Evolutionary conservation across 1,284 basidiomycete genomes (phyloP).

Genomic region (Ustilago tritici): DNA sequence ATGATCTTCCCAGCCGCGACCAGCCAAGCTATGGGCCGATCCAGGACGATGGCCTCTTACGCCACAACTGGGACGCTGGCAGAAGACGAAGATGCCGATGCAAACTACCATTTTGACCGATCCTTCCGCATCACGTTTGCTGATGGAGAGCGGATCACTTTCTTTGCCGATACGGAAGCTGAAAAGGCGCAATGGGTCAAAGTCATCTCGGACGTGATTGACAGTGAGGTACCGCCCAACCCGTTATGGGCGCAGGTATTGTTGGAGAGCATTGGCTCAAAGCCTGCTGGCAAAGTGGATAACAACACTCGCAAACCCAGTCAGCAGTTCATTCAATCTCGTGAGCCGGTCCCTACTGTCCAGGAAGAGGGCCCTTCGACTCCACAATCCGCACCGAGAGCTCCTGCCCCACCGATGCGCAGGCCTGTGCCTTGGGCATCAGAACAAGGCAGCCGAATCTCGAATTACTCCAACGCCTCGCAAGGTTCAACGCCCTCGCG

Average conservation of each 20-base stretch:
- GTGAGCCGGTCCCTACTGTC: slow-evolving; percentile 33
- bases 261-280: slow-evolving; percentile 24
- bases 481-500: slow-evolving; percentile 36
- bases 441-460: slow-evolving; percentile 26
- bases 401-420: background rate
- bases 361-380: slow-evolving; percentile 32
- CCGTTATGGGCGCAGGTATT: slow-evolving; percentile 63
- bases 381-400: slow-evolving; percentile 10
- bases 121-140: slow-evolving; percentile 88
- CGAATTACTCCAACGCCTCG: slow-evolving; percentile 13
- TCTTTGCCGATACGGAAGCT: slow-evolving; percentile 90
- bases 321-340: slow-evolving; percentile 31
- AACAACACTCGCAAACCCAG: slow-evolving; percentile 22
- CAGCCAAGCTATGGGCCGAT: slow-evolving; percentile 36
- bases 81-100: slow-evolving; percentile 75
- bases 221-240: slow-evolving; percentile 52
- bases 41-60: slow-evolving; percentile 36
- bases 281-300: background rate
- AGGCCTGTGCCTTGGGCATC: slow-evolving; percentile 5
- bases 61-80: slow-evolving; percentile 35
- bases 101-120: slow-evolving; percentile 77
- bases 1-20: slow-evolving; percentile 37
- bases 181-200: slow-evolving; percentile 88
- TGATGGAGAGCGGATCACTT: slow-evolving; percentile 82
- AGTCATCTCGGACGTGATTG: slow-evolving; percentile 53